Base-by-base conservation (phyloP, 176 grass and related monocot species). In the Bothriochloa decipiens region DNA sequence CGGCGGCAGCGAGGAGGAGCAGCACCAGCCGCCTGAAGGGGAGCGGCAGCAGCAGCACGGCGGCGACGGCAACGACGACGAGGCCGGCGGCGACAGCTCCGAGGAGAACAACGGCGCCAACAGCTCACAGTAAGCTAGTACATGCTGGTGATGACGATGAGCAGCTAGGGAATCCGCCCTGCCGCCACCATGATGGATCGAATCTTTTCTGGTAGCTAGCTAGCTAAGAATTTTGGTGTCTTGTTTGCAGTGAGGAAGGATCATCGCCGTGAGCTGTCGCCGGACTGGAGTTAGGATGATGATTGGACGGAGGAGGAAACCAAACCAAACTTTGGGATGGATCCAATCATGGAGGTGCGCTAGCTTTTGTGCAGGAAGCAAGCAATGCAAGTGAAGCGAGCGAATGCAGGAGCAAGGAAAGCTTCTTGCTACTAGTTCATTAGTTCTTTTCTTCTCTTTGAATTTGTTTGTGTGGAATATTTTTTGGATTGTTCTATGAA, bases 111-210 rank as follows among this genome's bases (percentile, higher is more conserved):
- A 82, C 43, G 66, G 26, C 58, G 77, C 82, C 84, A 82, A 78
- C 83, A 87, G 84, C 76, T 89, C 92, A 18, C 92, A 94, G 89
- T 94, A 89, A 84, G 68, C 49, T 89, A 20, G 37, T 32, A 32
- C 9, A 0, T 39, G 81, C 22, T 27, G 58, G n/a, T 10, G 26
- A 80, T 61, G 33, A 36, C n/a, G 79, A 32, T 32, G 74, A 62
- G 75, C 3, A 52, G 29, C 29, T 70, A 76, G 74, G 7, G 62
- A 79, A 76, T 27, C 42, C 62, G 27, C 12, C 47, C 4, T 6
- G 3, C 29, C 29, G 29, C 53, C 74, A 23, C 65, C 83, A 82
- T 80, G 81, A 74, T 82, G 71, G 81, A 74, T 82, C 76, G 73
- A 72, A 67, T 66, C 73, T 71, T 74, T 68, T 68, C 84, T 83